Base-by-base conservation (phyloP, 345 rosid species). In the Dimocarpus longan region DNA sequence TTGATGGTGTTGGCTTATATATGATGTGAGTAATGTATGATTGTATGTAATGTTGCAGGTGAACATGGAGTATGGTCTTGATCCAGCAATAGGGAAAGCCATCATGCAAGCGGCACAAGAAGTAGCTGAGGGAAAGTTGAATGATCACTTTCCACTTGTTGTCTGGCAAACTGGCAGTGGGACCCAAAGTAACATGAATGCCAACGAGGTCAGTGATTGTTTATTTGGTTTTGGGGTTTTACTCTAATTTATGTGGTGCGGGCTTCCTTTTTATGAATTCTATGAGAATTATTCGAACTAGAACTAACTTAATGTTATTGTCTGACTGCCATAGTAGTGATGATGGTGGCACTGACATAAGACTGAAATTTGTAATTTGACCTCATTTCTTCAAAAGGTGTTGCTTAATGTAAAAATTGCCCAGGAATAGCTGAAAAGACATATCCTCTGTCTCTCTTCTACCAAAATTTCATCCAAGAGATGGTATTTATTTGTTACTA, bases 161-260 rank as follows among this genome's bases (percentile, higher is more conserved):
- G 90, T 93, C 5, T 96, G 99, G 99, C 99, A 96, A 89, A 94
- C 99, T 76, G 99, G 99, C 71, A 96, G 99, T 81, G 99, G 99
- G 40, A 96, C 99, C 81, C 99, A 96, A 82, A 94, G 98, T 84
- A 96, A 96, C 84, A 96, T 96, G 99, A 96, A 96, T 80, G 99
- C 99, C 70, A 96, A 96, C 80, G 99, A 96, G 98, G 99, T 95
- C 4, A 12, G 75, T 77, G 8, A 54, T 1, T n/a, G 68, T 48
- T 65, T 75, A 48, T 64, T 40, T 44, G 59, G 59, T 44, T 63
- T 46, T 32, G 6, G 37, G 11, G 8, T 73, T 32, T 46, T 74
- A 50, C 50, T 68, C 22, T 13, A 13, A 42, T 19, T 66, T 67
- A 19, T 76, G 62, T 67, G 48, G 32, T 42, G 68, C n/a, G 28